phyloP scores from a whole-genome alignment of 176 grass and related monocot species.

The Rhipidocladum racemiflorum region DNA sequence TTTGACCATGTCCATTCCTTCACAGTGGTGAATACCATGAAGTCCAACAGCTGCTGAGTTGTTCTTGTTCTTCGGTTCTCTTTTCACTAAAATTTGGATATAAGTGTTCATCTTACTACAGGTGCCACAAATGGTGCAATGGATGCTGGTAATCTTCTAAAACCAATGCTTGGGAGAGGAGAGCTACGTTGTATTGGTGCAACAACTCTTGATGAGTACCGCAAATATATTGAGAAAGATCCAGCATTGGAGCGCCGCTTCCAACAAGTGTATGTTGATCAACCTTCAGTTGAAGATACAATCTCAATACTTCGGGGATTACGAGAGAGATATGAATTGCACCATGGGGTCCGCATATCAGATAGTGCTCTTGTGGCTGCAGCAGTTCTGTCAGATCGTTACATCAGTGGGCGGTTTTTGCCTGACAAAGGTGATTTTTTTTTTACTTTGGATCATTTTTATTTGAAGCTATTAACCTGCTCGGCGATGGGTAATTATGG shows the following conservation, averaged over 20 bases:
- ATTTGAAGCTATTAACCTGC: neutral
- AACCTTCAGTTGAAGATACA: conserved; percentile 93
- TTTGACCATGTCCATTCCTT: neutral
- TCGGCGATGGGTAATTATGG: neutral
- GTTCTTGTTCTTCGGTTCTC: neutral
- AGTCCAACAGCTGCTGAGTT: neutral
- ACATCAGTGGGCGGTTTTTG: conserved; percentile 97
- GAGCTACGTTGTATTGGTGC: conserved; percentile 95
- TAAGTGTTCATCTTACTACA: conserved; percentile 34
- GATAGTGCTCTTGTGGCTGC: conserved; percentile 90
- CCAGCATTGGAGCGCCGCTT: conserved; percentile 95
- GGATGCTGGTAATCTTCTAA: conserved; percentile 96
- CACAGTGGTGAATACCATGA: neutral
- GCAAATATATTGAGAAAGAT: conserved; percentile 99
- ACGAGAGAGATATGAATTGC: conserved; percentile 91
- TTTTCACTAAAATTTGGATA: neutral
- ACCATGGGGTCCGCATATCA: conserved; percentile 95
- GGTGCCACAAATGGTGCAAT: conserved; percentile 97
- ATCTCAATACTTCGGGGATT: conserved; percentile 92
- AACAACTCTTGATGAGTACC: conserved; percentile 95
- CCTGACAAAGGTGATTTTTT: conserved; percentile 83
- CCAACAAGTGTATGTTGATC: conserved; percentile 98
- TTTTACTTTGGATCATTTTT: neutral
- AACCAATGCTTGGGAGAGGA: conserved; percentile 98
- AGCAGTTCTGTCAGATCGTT: conserved; percentile 86